Evolutionary conservation across 23 red algal genomes (phyloP), one percentile per base, ranked within the genome.

Genomic region (Rhodosorus marinus): DNA sequence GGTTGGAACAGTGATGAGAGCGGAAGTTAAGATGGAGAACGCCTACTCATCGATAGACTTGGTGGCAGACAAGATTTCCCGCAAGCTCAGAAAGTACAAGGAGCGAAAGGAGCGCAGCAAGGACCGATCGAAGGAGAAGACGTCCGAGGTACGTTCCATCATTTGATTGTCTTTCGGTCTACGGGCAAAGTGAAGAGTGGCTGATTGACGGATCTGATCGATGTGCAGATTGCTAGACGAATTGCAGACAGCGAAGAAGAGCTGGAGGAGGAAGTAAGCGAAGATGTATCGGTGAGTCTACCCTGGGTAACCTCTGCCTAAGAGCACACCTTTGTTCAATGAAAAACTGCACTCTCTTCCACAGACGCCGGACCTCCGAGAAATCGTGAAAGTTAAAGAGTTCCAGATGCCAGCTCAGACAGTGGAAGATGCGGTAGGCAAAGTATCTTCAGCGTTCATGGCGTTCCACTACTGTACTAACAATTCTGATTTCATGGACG

Each of bases 21-120:
- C 61, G 20, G 60, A 80, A n/a, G 58, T 66, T 6, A 75, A 70
- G 21, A 52, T 66, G 26, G 77, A 66, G 2, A 66, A 73, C 23
- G 85, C 85, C 78, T 83, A 95, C 25, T 31, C 59, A 3, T 41
- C 77, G 23, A 79, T 95, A 20, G 88, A 95, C 62, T 29, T 53
- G 0, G 64, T 77, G 5, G 66, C 80, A 32, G 72, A 80, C 35
- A 75, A 69, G 29, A 62, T 83, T 9, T 66, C 55, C 30, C 78
- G 88, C 23, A 84, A 59, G 51, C 47, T 95, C 21, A 63, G 74
- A n/a, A 82, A 78, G 45, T 95, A 65, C 46, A 95, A 95, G 58
- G 88, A 83, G 36, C 60, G 88, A 20, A 59, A 64, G 41, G 58
- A 79, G 32, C 9, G 31, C 26, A 60, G 67, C 59, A 47, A 33